Base-by-base conservation (phyloP, 441 rosid genomes). In the Erysimum pusillum region DNA sequence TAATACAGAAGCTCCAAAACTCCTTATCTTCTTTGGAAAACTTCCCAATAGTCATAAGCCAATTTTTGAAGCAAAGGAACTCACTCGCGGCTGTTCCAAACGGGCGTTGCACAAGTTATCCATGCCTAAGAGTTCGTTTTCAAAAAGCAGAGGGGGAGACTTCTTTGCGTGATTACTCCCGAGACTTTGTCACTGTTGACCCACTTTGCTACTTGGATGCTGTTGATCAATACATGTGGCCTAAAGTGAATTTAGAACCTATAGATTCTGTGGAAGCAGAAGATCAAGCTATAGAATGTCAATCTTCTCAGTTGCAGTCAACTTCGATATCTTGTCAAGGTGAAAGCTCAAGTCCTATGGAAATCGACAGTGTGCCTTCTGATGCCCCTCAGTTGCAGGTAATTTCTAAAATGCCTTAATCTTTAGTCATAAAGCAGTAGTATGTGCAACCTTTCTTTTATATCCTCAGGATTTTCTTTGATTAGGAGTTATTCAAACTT, bases 1-100 rank as follows among this genome's bases (percentile, higher is more conserved):
- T 96, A 54, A 65, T 90, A 84, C 87, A 83, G 75, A 93, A 90
- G 83, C 77, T 96, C 78, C 98, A 91, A 76, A 85, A 83, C 69
- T 96, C 98, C 13, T 65, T 96, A 65, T 91, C 98, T 57, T 92
- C 96, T 65, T 76, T 90, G 82, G 99, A 96, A 79, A 92, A 80
- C 82, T 92, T 92, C 73, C 98, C 98, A 48, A 84, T 94, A 67
- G 80, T 92, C 78, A 72, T 83, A 73, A 89, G 84, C 81, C 86
- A 84, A 41, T 59, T 79, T 11, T 73, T 84, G 79, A 93, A 86
- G 87, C 89, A 81, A 64, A 90, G 82, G 80, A 85, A 73, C 71
- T 90, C 87, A 63, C 90, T 57, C 74, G 98, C 93, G 52, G 76
- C 87, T 44, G 84, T 93, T 80, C 99, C 99, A 31, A 67, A 76